Evolutionary conservation across 2,329 filamentous ascomycete species (phyloP), one percentile per base, ranked within the genome.

Genomic region (Phialophora chinensis): DNA sequence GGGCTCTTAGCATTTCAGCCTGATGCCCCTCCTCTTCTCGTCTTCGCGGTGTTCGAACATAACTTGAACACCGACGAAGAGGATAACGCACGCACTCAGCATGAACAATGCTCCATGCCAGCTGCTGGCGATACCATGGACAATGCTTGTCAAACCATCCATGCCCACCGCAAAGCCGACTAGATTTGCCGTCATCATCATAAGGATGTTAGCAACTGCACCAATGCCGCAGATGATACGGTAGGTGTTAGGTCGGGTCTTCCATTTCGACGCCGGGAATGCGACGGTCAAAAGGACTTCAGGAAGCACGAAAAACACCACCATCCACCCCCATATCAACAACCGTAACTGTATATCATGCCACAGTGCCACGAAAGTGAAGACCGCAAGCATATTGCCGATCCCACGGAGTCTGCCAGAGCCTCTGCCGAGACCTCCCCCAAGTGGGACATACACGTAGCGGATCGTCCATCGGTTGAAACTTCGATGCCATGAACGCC

Each of bases 321-420:
- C 88, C 47, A 99, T 85, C 95, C 95, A 99, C 31, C 95, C 94
- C 95, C 95, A 99, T 77, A 96, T 90, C 35, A 99, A 85, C 47
- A 99, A 83, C 10, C 90, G 87, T 33, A 98, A 86, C 79, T 96
- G 90, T 74, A 99, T 96, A 74, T 99, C 95, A 79, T 99, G 95
- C 95, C 95, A 99, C 31, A 99, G 83, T 0, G 95, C 96, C 27
- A 99, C 95, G 74, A 99, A 99, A 0, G 93, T 97, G 77, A 99
- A 99, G 35, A 97, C 91, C 4, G 90, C 80, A 1, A 96, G 82
- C 76, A 92, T 95, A 64, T 94, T 97, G 60, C 87, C 74, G 2
- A 94, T 83, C 0, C 88, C 88, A 49, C 85, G 78, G 17, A 86
- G 82, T 53, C 84, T 87, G 23, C 73, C 73, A 38, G 71, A 70